These are phyloP conservation scores for Zygosaccharomyces bailii DNA, from an alignment of 805 yeast species.

Conservation along the genomic window DNA sequence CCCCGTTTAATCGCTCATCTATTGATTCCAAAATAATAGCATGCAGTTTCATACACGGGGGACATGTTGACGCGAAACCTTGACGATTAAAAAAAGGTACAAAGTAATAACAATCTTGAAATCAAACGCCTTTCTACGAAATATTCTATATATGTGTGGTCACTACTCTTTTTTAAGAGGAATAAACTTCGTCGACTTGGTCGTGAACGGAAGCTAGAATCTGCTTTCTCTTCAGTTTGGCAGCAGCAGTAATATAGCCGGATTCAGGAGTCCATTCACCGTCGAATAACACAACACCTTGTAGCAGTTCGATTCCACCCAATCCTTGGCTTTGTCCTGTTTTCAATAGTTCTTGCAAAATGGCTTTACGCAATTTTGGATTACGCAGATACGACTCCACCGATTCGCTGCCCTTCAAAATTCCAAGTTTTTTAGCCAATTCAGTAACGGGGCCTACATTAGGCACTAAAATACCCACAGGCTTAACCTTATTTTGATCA, in stretches of 20 bases:
- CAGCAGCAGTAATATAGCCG: conserved; percentile 92
- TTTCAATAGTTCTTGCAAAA: conserved; percentile 55
- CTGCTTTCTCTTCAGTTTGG: conserved; percentile 90
- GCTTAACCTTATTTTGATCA: conserved; percentile 81
- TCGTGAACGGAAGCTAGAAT: conserved; percentile 67
- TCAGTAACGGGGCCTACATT: conserved; percentile 61
- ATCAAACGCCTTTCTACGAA: neutral
- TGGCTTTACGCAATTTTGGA: conserved; percentile 49
- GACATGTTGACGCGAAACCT: conserved; percentile 22
- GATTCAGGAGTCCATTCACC: conserved; percentile 98
- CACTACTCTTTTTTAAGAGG: conserved; percentile 6
- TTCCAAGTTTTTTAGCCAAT: conserved; percentile 54
- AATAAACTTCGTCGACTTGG: conserved; percentile 64
- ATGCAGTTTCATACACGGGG: conserved; percentile 42
- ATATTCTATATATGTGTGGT: neutral
- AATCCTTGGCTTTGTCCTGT: conserved; percentile 83
- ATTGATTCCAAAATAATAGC: conserved; percentile 34
- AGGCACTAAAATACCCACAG: conserved; percentile 87
- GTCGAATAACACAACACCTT: conserved; percentile 72
- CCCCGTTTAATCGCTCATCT: conserved; percentile 43
- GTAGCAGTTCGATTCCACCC: conserved; percentile 77
- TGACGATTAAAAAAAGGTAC: conserved; percentile 2
- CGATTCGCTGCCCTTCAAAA: conserved; percentile 47
- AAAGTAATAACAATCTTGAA: neutral
- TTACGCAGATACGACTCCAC: conserved; percentile 52